Evolutionary conservation across 192 early-diverging fungal genomes (phyloP).

Genomic region (Coemansia sp.): DNA sequence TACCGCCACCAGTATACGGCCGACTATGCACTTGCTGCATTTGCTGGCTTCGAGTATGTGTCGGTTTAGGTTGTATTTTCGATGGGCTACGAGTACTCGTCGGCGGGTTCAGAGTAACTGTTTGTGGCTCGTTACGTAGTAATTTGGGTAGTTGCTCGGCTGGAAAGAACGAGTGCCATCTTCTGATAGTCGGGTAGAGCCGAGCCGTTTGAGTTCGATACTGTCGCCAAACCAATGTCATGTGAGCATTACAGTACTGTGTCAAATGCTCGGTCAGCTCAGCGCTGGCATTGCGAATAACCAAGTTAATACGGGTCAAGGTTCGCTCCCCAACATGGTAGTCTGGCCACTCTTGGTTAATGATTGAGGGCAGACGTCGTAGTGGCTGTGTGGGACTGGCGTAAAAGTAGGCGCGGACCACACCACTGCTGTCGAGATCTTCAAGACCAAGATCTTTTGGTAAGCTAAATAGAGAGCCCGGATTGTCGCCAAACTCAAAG

Average conservation of each 20-base stretch:
- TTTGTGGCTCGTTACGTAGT: background rate
- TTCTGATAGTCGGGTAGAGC: slow-evolving; percentile 19
- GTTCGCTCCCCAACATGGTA: slow-evolving; percentile 16
- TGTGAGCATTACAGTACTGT: slow-evolving; percentile 5
- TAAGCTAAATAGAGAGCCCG: slow-evolving; percentile 52
- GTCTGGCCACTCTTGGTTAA: slow-evolving; percentile 18
- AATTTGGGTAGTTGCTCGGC: background rate
- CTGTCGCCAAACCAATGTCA: slow-evolving; percentile 27
- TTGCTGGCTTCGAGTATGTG: background rate
- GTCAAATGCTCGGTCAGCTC: slow-evolving; percentile 10
- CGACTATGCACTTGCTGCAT: background rate
- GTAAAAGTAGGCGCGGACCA: slow-evolving; percentile 17
- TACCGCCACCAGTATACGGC: slow-evolving; percentile 18
- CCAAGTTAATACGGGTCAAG: slow-evolving; percentile 25
- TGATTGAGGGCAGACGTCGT: slow-evolving; percentile 11
- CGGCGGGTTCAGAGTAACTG: background rate
- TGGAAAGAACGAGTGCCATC: slow-evolving; percentile 31
- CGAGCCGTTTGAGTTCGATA: slow-evolving; percentile 22
- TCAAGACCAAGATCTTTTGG: slow-evolving; percentile 60
- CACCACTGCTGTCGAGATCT: slow-evolving; percentile 5
- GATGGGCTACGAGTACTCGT: background rate
- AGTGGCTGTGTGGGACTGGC: slow-evolving; percentile 9
- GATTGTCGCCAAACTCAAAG: slow-evolving; percentile 60
- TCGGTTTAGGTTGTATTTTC: background rate
- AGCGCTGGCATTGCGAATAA: background rate